Evolutionary conservation across 2,329 filamentous ascomycete species (phyloP), one percentile per base, ranked within the genome.

Genomic region (Cercospora nicotianae): DNA sequence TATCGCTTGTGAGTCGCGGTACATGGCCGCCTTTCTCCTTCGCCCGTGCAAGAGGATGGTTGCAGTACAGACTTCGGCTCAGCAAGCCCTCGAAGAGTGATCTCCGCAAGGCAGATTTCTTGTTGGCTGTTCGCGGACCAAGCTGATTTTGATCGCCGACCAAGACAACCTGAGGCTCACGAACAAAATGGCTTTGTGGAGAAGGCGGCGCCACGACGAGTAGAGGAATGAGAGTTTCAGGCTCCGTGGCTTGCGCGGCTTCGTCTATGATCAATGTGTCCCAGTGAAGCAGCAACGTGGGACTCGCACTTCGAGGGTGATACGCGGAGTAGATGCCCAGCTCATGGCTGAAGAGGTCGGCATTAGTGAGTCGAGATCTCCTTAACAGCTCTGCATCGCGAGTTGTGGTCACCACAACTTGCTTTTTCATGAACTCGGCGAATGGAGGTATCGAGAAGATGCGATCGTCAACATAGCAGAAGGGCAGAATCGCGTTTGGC

Each of bases 141-240:
- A 75, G 70, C 42, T 75, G 74, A 42, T 75, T 66, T 23, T 75
- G 72, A 51, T 75, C 74, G 13, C 74, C 72, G 3, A 74, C 74
- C 71, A 75, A 67, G 2, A 73, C 68, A 12, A 75, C 69, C 5
- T 68, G 26, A 45, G 70, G 62, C 8, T n/a, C 23, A 8, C 51
- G 53, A 0, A 60, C 36, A 3, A 60, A 18, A 7, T 36, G 5
- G 10, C 48, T 13, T 5, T 18, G 53, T 8, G 45, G 65, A 28
- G 67, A 16, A n/a, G 73, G 74, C n/a, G 74, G 73, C 13, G 71
- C 69, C 5, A 75, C 64, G 2, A 71, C 66, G 26, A 67, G 55
- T 9, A 75, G 31, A 10, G 73, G 69, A 20, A 74, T 58, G 31
- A 74, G 57, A 36, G 71, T 68, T 63, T 75, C 73, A 23, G 71